These are phyloP conservation scores for Porogramme epimiltina DNA, from an alignment of 1,284 basidiomycete species.

Conservation along the genomic window DNA sequence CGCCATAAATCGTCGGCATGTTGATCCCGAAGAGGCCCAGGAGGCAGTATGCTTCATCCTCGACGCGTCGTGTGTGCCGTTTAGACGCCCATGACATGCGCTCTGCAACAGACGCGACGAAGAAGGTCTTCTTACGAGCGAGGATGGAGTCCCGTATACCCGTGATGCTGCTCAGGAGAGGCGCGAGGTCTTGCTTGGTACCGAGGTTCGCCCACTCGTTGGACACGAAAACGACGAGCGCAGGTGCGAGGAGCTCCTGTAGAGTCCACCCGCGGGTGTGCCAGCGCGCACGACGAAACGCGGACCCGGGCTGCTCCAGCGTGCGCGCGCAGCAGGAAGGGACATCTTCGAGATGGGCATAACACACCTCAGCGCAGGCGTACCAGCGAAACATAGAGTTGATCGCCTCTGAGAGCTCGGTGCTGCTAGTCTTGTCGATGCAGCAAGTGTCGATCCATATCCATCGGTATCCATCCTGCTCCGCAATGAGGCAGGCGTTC, in stretches of 20 bases:
- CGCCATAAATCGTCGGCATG: constrained; percentile 7
- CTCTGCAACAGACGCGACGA: background rate
- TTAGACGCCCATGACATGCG: constrained; percentile 5
- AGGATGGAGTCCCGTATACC: background rate
- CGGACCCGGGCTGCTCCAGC: background rate
- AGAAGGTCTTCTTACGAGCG: background rate
- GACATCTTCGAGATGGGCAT: constrained; percentile 3
- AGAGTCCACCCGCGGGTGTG: constrained; percentile 4
- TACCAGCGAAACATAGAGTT: constrained; percentile 2
- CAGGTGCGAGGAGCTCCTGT: constrained; percentile 5
- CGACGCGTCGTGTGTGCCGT: background rate
- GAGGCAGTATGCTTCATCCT: constrained; percentile 7
- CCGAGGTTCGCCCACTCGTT: background rate
- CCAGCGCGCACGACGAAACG: background rate
- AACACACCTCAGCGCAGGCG: constrained; percentile 1
- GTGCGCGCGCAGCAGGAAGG: background rate
- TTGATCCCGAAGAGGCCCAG: constrained; percentile 4
- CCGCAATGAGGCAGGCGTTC: background rate
- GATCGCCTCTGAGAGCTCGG: background rate
- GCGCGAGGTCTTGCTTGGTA: background rate
- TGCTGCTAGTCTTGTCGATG: constrained; percentile 3
- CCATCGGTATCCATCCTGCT: background rate
- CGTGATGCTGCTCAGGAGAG: background rate
- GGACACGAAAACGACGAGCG: background rate
- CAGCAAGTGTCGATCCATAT: constrained; percentile 3